A percentile compares a stretch with the other conserved stretches of the same genome.
Evolutionary conservation across 192 early-diverging fungal genomes (phyloP).

Genomic region (Piromyces finnis): DNA sequence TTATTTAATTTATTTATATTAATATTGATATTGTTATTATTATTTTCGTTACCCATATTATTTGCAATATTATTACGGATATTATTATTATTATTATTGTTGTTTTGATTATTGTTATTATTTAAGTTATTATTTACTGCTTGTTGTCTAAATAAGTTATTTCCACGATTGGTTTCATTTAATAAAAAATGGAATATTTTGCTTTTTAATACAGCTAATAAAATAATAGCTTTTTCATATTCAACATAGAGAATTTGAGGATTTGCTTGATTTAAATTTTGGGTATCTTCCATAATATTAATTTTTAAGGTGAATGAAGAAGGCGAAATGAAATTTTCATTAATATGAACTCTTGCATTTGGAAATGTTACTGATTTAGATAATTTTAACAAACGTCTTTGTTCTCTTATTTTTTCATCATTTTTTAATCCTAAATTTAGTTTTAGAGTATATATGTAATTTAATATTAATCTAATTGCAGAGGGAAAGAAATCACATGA

Average conservation of each 20-base stretch:
- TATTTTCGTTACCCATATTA: neutral
- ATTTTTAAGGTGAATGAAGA: neutral
- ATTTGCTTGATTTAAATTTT: neutral
- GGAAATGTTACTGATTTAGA: neutral
- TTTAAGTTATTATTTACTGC: neutral
- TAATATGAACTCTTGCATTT: neutral
- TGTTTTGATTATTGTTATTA: neutral
- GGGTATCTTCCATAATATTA: neutral
- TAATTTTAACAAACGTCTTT: neutral
- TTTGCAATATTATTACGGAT: neutral
- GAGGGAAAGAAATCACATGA: neutral
- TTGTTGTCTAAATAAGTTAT: neutral
- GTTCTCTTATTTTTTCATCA: neutral
- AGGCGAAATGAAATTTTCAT: neutral
- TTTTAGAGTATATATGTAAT: neutral
- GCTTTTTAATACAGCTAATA: neutral
- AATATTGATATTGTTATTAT: neutral
- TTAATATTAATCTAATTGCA: neutral
- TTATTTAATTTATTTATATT: neutral
- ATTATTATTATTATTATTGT: neutral
- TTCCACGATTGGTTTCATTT: neutral
- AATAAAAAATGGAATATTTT: neutral
- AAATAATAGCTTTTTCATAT: neutral
- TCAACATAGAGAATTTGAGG: neutral
- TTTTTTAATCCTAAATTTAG: neutral